Evolutionary conservation across 2,329 filamentous ascomycete species (phyloP).

Genomic region (Aphanoascus verrucosus): DNA sequence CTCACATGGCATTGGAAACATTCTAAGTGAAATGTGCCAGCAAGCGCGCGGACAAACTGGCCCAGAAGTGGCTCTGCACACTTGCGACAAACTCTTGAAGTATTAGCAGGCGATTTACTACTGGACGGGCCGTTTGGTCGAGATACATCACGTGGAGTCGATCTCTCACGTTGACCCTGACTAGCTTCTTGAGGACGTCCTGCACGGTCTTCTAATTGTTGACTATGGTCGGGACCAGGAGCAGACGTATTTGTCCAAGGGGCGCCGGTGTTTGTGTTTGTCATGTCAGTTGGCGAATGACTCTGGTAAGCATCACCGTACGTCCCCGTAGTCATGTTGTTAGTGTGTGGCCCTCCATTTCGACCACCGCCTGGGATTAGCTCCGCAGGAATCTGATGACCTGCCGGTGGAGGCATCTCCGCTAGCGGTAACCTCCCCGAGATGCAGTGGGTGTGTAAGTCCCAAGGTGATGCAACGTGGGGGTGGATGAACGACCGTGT

Average conservation of each 20-base stretch:
- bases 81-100: conserved; percentile 60
- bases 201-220: conserved; percentile 15
- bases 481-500: background rate
- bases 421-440: conserved; percentile 12
- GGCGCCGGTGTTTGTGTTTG: conserved; percentile 5
- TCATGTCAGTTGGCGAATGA: conserved; percentile 33
- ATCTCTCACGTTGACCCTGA: conserved; percentile 24
- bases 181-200: conserved; percentile 26
- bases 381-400: conserved; percentile 32
- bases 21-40: conserved; percentile 90
- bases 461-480: background rate
- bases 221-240: conserved; percentile 18
- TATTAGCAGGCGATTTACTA: conserved; percentile 28
- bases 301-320: conserved; percentile 28
- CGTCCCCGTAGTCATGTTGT: conserved; percentile 25
- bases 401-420: conserved; percentile 34
- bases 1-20: conserved; percentile 94
- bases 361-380: conserved; percentile 34
- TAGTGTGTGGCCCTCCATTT: conserved; percentile 24
- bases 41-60: conserved; percentile 88
- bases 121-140: conserved; percentile 28
- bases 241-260: conserved; percentile 17
- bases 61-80: conserved; percentile 80
- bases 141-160: conserved; percentile 28
- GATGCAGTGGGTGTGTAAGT: background rate